A percentile compares a stretch with the other conserved stretches of the same genome.
Conservation (phyloP, 257 asterid genomes). For the Solanum lycopersicoides region DNA sequence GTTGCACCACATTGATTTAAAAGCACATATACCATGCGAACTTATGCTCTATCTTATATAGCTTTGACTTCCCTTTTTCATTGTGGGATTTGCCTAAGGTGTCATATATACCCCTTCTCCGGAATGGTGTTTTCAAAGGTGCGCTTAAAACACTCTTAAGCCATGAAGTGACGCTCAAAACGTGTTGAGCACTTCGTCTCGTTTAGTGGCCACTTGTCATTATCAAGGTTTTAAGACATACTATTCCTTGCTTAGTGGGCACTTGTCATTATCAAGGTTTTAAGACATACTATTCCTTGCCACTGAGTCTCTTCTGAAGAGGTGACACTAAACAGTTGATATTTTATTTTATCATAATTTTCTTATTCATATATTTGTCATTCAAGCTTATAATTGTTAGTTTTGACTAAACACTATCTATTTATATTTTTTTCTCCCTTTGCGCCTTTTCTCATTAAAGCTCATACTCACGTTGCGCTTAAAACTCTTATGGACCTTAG, state of each 20-base stretch:
- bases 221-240: neutral
- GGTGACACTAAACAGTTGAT: neutral
- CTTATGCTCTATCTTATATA: neutral
- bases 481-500: neutral
- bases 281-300: too few species aligned
- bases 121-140: neutral
- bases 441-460: neutral
- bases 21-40: neutral
- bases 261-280: too few species aligned
- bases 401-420: neutral
- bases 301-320: neutral
- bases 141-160: neutral
- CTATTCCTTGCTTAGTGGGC: neutral
- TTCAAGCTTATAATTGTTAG: neutral
- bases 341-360: too few species aligned
- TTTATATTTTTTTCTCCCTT: neutral
- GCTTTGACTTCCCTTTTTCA: neutral
- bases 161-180: neutral
- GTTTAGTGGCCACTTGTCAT: neutral
- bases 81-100: neutral
- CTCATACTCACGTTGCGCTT: neutral
- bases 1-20: neutral
- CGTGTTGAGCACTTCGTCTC: neutral
- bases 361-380: neutral
- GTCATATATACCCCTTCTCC: neutral